Base-by-base conservation (phyloP, 2,329 filamentous ascomycete species). In the Xylogone sp. region DNA sequence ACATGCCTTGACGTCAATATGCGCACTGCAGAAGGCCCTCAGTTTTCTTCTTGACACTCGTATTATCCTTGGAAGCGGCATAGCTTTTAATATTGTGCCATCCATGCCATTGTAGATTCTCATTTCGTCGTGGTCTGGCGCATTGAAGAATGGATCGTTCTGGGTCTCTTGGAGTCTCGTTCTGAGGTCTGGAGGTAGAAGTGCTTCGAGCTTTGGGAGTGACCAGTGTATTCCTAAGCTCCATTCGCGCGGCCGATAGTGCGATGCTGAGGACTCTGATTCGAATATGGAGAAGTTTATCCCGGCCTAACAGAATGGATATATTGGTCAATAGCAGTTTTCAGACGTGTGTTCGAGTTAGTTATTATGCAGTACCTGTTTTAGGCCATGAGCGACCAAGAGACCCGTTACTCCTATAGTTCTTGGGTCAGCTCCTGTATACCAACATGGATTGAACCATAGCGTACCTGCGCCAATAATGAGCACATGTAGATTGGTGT, bases 141-240 rank as follows among this genome's bases (percentile, higher is more conserved):
- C 44, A 27, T 49, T 49, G 8, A 52, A 21, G 19, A 49, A 49
- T 2, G 53, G 51, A 43, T 57, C 53, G 43, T 47, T 48, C 29
- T 57, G 55, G n/a, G 49, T 46, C 16, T 45, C 44, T 21, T 55
- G 48, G 24, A 55, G 24, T 31, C 48, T 22, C n/a, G 43, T 29
- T 20, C 42, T 6, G 13, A 58, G 46, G 39, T 58, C 48, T 18
- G 42, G 39, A 45, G 56, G 52, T 2, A 56, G 43, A 3, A 58
- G 46, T 19, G 51, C 42, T 48, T 54, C 43, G 21, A 56, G 49
- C 39, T 50, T 45, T 21, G 52, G 55, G 16, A 53, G 29, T 9
- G 46, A 29, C 55, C 57, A 59, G 42, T 59, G 57, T 24, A 56
- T 50, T 39, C 53, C 53, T 53, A 59, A 54, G 20, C 45, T 56